Evolutionary conservation across 805 yeast genomes (phyloP).

Genomic region (Candida wancherniae): DNA sequence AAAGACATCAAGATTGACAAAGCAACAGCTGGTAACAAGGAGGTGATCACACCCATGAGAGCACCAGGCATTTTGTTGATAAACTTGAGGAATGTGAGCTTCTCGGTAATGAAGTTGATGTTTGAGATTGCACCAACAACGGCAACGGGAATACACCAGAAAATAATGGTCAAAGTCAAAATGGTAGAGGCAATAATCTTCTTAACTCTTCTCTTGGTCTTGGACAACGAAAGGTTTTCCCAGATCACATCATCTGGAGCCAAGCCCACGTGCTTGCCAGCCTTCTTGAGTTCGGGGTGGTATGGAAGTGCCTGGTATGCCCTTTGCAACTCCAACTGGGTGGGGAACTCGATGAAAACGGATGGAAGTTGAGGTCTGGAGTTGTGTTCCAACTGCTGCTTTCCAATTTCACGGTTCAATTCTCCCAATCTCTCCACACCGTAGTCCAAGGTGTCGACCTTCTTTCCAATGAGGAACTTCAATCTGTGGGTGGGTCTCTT

Average conservation of each 20-base stretch:
- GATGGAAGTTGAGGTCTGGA: slow-evolving; percentile 54
- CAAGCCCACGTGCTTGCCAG: slow-evolving; percentile 53
- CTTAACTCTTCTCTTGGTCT: slow-evolving; percentile 54
- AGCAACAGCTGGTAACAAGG: slow-evolving; percentile 77
- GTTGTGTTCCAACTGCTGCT: slow-evolving; percentile 51
- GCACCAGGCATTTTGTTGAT: slow-evolving; percentile 66
- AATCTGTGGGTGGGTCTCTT: slow-evolving; percentile 83
- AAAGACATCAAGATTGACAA: slow-evolving; percentile 80
- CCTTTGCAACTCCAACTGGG: slow-evolving; percentile 82
- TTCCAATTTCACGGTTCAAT: slow-evolving; percentile 59
- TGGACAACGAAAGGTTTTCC: slow-evolving; percentile 63
- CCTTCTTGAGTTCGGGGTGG: slow-evolving; percentile 42
- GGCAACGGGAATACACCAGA: slow-evolving; percentile 98
- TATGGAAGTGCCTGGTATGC: slow-evolving; percentile 80
- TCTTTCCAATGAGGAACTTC: slow-evolving; percentile 67
- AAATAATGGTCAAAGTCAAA: slow-evolving; percentile 64
- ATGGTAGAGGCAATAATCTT: slow-evolving; percentile 56
- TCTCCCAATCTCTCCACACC: slow-evolving; percentile 63
- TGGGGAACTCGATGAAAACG: slow-evolving; percentile 74
- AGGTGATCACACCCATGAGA: slow-evolving; percentile 80
- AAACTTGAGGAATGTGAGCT: slow-evolving; percentile 70
- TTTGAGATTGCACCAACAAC: slow-evolving; percentile 93
- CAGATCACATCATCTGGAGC: slow-evolving; percentile 83
- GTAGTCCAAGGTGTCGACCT: slow-evolving; percentile 79
- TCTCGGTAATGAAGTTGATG: slow-evolving; percentile 64